Percentiles rank a stretch among this genome's conserved stretches.
Conservation (phyloP, 2,329 filamentous ascomycete species). For the Aquanectria penicillioides region DNA sequence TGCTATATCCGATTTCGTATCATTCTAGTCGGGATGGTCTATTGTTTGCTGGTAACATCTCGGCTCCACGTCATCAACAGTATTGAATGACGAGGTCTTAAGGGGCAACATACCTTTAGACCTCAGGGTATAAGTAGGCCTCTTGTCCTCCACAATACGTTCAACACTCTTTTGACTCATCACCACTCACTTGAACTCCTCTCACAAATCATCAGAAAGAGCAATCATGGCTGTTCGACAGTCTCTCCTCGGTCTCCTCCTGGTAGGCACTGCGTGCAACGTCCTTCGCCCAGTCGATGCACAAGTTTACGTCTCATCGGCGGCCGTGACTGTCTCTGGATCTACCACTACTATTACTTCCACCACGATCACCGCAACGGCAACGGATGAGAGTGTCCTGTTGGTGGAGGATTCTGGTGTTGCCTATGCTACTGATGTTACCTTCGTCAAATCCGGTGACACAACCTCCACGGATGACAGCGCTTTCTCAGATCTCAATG, state of each 20-base stretch:
- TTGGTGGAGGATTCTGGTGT: slow-evolving; percentile 8
- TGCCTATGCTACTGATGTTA: slow-evolving; percentile 7
- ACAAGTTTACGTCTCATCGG: slow-evolving; percentile 9
- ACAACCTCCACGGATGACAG: neutral
- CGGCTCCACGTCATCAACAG: neutral
- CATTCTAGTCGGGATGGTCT: neutral
- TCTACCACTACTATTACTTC: slow-evolving; percentile 14
- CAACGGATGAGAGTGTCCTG: slow-evolving; percentile 11
- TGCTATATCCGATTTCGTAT: neutral
- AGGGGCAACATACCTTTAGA: neutral
- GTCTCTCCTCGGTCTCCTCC: neutral
- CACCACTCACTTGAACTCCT: neutral
- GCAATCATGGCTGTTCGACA: neutral
- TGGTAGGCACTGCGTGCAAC: neutral
- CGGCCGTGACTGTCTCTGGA: slow-evolving; percentile 8
- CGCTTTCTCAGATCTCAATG: slow-evolving; percentile 6
- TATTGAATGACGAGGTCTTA: neutral
- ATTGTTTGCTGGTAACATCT: neutral
- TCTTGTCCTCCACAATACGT: no score
- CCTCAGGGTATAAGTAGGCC: neutral
- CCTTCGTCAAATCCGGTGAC: slow-evolving; percentile 10
- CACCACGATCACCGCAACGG: slow-evolving; percentile 8
- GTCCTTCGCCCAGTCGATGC: slow-evolving; percentile 1
- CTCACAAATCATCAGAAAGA: neutral
- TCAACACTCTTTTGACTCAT: neutral